Evolutionary conservation across 371 early-diverging fungal species (phyloP), one percentile per base, ranked within the genome.

Genomic region (Gilbertella persicaria): DNA sequence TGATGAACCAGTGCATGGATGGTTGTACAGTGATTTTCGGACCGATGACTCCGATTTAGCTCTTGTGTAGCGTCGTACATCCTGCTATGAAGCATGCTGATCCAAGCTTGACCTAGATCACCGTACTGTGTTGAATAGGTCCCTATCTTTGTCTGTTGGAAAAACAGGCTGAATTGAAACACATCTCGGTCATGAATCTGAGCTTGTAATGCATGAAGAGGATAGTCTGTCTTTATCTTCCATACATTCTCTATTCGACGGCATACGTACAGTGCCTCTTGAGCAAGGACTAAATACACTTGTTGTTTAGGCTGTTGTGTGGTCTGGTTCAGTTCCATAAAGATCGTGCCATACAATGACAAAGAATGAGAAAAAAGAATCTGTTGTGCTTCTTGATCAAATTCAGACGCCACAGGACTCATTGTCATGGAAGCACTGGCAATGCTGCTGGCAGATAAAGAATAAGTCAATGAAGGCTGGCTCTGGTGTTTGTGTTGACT

Each of bases 1-100:
- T 89, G 88, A 41, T 86, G 87, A 16, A 89, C 75, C 10, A 89
- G 57, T 0, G 87, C 88, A 23, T 77, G 71, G 12, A 84, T 62
- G 7, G 87, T 80, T 9, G 88, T 89, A 5, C 82, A 87, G 16
- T 66, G 39, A 9, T 84, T 45, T 19, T 44, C 55, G 53, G 49
- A 26, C 44, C 45, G 49, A 43, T 26, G 21, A 50, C 49, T 33
- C 54, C 50, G 58, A 39, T 56, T 47, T 14, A 39, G 21, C 23
- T 40, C 41, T 63, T 57, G 58, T 63, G 63, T 58, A 58, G 63
- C 63, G 63, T 63, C 58, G 48, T 47, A 57, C 63, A 63, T 43
- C 21, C 33, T 45, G 46, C 40, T 38, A 13, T 52, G 40, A 23
- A 63, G 45, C 1, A 21, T 13, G 13, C 24, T 24, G 10, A 58